These are phyloP conservation scores for Cryptosporidium ryanae DNA, from an alignment of 169 alveolate species.

Conservation along the genomic window DNA sequence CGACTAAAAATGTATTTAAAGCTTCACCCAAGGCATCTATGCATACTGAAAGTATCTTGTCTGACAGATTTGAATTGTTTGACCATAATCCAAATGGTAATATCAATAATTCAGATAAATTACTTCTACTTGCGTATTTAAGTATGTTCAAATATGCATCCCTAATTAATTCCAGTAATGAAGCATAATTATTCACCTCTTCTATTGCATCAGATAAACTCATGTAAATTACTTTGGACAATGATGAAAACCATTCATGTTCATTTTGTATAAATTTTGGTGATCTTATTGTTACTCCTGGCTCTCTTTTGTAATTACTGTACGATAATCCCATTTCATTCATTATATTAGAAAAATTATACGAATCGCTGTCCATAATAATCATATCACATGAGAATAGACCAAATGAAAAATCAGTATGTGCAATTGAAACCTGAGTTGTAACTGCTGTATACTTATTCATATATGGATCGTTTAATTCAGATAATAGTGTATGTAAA, in stretches of 20 bases:
- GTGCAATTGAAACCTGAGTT: slow-evolving; percentile 49
- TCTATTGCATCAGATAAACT: not conserved
- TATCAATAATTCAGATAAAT: slow-evolving; percentile 11
- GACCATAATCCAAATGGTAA: slow-evolving; percentile 50
- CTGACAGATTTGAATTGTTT: not conserved
- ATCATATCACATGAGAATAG: slow-evolving; percentile 34
- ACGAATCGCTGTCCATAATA: slow-evolving; percentile 39
- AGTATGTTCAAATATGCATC: slow-evolving; percentile 13
- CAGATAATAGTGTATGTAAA: slow-evolving; percentile 3
- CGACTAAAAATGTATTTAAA: slow-evolving; percentile 6
- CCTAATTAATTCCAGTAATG: not conserved
- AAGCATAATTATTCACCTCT: not conserved
- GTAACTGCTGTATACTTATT: slow-evolving; percentile 22
- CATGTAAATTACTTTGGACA: slow-evolving; percentile 9
- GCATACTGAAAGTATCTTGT: slow-evolving; percentile 4
- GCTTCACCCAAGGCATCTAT: slow-evolving; percentile 21
- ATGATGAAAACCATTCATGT: slow-evolving; percentile 35
- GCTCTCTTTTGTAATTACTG: not conserved
- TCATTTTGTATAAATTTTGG: not conserved
- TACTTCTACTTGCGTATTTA: not conserved
- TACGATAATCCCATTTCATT: slow-evolving; percentile 16
- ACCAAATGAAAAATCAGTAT: slow-evolving; percentile 27
- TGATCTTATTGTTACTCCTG: slow-evolving; percentile 31
- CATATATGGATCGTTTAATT: slow-evolving; percentile 17
- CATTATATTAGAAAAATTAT: not conserved